These are phyloP conservation scores for Talaromyces sp. DNA, from an alignment of 2,329 filamentous ascomycete species.

Conservation along the genomic window DNA sequence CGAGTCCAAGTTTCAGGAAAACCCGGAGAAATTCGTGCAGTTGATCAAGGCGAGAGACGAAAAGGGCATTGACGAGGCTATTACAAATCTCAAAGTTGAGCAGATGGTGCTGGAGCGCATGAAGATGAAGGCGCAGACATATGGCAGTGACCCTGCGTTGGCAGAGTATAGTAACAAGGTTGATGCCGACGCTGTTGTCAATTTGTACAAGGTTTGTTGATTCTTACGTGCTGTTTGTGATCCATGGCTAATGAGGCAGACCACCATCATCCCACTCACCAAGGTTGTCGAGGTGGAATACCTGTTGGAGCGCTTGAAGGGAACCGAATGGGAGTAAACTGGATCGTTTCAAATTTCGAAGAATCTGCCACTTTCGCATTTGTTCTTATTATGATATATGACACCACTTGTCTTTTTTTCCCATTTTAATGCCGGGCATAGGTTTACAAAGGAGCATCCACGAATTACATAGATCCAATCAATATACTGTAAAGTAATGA, in stretches of 20 bases:
- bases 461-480: background rate
- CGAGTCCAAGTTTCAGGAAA: conserved; percentile 85
- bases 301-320: conserved; percentile 79
- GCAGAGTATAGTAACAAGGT: conserved; percentile 61
- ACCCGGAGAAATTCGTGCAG: conserved; percentile 71
- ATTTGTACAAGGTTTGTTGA: conserved; percentile 65
- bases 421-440: background rate
- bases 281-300: conserved; percentile 98
- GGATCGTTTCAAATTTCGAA: background rate
- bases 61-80: conserved; percentile 77
- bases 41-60: conserved; percentile 78
- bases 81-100: conserved; percentile 86
- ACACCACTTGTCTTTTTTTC: background rate
- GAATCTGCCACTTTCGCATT: background rate
- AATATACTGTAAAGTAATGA: background rate
- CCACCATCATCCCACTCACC: conserved; percentile 91
- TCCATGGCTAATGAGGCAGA: conserved; percentile 25
- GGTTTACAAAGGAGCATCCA: background rate
- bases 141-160: conserved; percentile 80
- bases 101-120: conserved; percentile 84
- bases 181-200: conserved; percentile 82
- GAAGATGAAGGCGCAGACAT: conserved; percentile 83
- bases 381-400: background rate
- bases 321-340: conserved; percentile 43
- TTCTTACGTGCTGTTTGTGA: background rate